Conservation (phyloP, 805 yeast species). For the Pichia kluyveri region DNA sequence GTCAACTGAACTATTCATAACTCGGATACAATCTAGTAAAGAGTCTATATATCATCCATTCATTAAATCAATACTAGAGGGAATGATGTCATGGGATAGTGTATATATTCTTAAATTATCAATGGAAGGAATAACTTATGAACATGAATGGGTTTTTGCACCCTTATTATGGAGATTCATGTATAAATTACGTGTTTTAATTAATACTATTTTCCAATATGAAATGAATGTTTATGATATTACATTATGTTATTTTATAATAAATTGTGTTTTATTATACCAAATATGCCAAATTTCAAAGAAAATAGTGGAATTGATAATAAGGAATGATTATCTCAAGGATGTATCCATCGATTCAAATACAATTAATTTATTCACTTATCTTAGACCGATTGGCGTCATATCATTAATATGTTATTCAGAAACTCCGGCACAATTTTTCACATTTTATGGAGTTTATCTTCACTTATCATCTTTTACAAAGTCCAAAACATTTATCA, state of each 20-base stretch:
- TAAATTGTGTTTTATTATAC: constrained; percentile 35
- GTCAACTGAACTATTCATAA: constrained; percentile 32
- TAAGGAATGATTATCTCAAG: no score
- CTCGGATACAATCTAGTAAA: no score
- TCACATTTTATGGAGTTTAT: constrained; percentile 48
- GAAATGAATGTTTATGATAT: constrained; percentile 30
- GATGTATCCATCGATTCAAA: constrained; percentile 40
- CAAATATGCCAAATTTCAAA: no score
- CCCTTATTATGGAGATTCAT: constrained; percentile 59
- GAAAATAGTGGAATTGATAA: no score
- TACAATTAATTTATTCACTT: constrained; percentile 26
- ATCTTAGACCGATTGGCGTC: constrained; percentile 69
- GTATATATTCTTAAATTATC: constrained; percentile 65
- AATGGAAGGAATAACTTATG: constrained; percentile 45
- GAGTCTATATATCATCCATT: constrained; percentile 1
- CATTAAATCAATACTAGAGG: constrained; percentile 30
- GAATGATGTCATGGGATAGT: constrained; percentile 74
- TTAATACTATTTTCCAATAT: neutral
- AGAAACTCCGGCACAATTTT: constrained; percentile 60
- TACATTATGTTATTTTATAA: constrained; percentile 36
- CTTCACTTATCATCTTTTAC: constrained; percentile 32
- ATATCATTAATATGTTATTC: constrained; percentile 69
- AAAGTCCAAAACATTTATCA: neutral
- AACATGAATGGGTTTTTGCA: constrained; percentile 87
- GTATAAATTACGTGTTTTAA: neutral